Evolutionary conservation across 164 flowering plant genomes (phyloP).

Genomic region (Brasenia schreberi): DNA sequence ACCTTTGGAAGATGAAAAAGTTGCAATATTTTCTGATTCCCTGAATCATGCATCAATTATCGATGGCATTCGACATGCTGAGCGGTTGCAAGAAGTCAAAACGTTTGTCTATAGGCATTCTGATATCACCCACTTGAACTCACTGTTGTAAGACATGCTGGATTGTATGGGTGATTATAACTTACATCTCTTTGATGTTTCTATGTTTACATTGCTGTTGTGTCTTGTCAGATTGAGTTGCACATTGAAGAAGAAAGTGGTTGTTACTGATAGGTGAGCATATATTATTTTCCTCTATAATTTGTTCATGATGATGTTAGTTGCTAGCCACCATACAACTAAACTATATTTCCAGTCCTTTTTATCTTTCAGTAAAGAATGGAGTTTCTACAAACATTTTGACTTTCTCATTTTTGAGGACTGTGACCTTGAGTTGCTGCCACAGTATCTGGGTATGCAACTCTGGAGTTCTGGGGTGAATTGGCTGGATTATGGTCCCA

Average conservation of each 20-base stretch:
- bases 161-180: background rate
- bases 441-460: background rate
- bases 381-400: background rate
- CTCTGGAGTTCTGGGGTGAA: background rate
- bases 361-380: background rate
- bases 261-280: conserved; percentile 74
- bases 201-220: background rate
- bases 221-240: conserved; percentile 46
- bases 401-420: background rate
- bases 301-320: too few relatives aligned
- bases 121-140: conserved; percentile 70
- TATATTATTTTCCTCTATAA: background rate
- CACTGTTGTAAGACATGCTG: conserved; percentile 44
- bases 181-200: background rate
- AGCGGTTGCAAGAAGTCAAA: conserved; percentile 40
- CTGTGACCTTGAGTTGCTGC: background rate
- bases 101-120: conserved; percentile 70
- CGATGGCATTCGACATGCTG: conserved; percentile 93
- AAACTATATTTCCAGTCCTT: background rate
- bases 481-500: background rate
- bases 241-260: conserved; percentile 63
- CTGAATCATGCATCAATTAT: conserved; percentile 92
- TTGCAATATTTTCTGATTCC: conserved; percentile 88
- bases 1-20: conserved; percentile 38
- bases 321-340: background rate